Conservation (phyloP, 176 grass and related monocot species). For the Alloteropsis semialata region DNA sequence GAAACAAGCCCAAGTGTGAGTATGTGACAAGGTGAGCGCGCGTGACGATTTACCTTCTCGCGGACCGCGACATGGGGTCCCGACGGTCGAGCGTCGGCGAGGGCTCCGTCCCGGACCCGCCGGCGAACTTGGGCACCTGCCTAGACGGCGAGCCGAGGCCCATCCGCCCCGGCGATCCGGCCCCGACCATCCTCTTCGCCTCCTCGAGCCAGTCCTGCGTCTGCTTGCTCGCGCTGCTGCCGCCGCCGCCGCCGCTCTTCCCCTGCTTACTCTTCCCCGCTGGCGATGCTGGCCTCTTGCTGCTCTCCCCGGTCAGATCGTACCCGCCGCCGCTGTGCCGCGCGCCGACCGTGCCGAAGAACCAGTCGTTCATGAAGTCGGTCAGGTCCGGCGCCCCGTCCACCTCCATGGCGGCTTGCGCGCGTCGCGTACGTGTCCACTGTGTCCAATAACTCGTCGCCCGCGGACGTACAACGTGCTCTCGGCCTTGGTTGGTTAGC, state of each 20-base stretch:
- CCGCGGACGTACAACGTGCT: background rate
- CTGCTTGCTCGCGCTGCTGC: conserved; percentile 36
- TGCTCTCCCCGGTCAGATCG: conserved; percentile 39
- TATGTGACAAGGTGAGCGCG: background rate
- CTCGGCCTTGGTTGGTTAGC: background rate
- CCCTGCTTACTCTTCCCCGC: conserved; percentile 22
- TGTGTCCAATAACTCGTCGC: background rate
- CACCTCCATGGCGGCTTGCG: conserved; percentile 30
- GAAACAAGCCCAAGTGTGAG: too few relatives aligned
- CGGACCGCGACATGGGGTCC: conserved; percentile 65
- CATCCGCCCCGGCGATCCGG: conserved; percentile 41
- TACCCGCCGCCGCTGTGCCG: conserved; percentile 29
- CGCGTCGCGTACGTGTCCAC: background rate
- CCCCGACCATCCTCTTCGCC: conserved; percentile 49
- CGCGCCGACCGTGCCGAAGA: conserved; percentile 52
- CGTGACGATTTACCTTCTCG: conserved; percentile 42
- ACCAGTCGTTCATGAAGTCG: conserved; percentile 89
- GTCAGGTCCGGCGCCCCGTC: conserved; percentile 49
- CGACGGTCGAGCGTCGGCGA: conserved; percentile 52
- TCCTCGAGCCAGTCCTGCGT: conserved; percentile 73
- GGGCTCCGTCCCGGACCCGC: conserved; percentile 20
- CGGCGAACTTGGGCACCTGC: conserved; percentile 47
- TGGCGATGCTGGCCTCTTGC: conserved; percentile 13
- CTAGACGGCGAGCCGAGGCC: conserved; percentile 43
- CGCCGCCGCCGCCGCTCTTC: background rate